Evolutionary conservation across 768 basidiomycete genomes (phyloP).

Genomic region (Russula sp.): DNA sequence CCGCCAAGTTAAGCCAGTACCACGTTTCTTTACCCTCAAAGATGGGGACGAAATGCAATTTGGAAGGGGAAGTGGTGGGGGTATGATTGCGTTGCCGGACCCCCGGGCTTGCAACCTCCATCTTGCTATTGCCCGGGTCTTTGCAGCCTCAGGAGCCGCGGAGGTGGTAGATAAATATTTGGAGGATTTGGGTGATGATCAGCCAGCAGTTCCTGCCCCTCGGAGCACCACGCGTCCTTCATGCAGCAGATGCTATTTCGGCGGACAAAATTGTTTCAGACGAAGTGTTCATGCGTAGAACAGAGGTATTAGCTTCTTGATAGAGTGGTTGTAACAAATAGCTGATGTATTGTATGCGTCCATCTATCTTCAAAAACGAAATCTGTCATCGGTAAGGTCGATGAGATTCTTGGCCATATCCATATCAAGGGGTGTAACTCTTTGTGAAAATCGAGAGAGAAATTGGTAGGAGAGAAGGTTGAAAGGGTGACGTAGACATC

Average conservation of each 20-base stretch:
- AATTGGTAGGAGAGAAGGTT: constrained; percentile 84
- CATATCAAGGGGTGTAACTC: constrained; percentile 53
- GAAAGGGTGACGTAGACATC: constrained; percentile 94
- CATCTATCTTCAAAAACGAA: too few species aligned
- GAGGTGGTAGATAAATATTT: neutral
- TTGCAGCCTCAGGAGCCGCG: neutral
- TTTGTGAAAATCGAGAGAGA: constrained; percentile 95
- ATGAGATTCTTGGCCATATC: too few species aligned
- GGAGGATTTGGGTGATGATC: neutral
- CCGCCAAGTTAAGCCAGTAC: neutral
- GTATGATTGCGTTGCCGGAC: neutral
- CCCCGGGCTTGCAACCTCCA: neutral
- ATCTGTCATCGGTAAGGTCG: too few species aligned
- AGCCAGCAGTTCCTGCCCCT: too few species aligned
- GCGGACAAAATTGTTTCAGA: too few species aligned
- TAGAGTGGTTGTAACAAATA: too few species aligned
- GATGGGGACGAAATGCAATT: neutral
- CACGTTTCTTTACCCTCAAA: neutral
- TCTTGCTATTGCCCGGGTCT: neutral
- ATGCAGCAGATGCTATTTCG: too few species aligned
- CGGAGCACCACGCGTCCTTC: too few species aligned
- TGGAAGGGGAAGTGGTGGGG: neutral
- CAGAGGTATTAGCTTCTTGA: too few species aligned
- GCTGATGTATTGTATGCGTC: too few species aligned
- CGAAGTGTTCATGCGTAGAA: too few species aligned